These are phyloP conservation scores for Lipomyces yamadae DNA, from an alignment of 805 yeast species.

Conservation along the genomic window DNA sequence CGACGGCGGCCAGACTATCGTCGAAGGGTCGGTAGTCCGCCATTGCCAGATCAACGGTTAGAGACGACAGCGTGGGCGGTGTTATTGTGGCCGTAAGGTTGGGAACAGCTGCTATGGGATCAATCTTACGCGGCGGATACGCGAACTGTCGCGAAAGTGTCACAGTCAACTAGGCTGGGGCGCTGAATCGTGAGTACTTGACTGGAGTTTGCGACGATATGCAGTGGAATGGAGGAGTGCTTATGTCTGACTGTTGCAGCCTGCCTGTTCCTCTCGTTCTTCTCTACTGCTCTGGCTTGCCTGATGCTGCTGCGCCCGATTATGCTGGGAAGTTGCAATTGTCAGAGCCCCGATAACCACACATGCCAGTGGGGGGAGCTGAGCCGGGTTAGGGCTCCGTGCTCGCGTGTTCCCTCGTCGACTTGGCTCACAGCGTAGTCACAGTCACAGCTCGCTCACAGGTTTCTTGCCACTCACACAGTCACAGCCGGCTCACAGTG, in stretches of 20 bases:
- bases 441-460: constrained; percentile 17
- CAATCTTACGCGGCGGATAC: background rate
- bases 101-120: background rate
- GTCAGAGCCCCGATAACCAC: background rate
- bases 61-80: constrained; percentile 3
- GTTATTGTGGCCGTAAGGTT: background rate
- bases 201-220: background rate
- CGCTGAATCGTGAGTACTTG: background rate
- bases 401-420: background rate
- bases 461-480: constrained; percentile 12
- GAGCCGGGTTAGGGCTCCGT: background rate
- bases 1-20: constrained; percentile 28
- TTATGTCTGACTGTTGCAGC: background rate
- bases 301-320: background rate
- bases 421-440: constrained; percentile 2
- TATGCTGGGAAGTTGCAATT: background rate
- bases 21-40: constrained; percentile 32
- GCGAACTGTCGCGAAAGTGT: background rate
- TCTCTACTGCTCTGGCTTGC: background rate
- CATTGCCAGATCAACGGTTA: constrained; percentile 15
- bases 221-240: background rate
- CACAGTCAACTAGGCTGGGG: background rate
- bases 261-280: background rate
- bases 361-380: background rate
- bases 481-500: background rate